Evolutionary conservation across 768 basidiomycete species (phyloP).

Genomic region (Auricularia auricula-judae): DNA sequence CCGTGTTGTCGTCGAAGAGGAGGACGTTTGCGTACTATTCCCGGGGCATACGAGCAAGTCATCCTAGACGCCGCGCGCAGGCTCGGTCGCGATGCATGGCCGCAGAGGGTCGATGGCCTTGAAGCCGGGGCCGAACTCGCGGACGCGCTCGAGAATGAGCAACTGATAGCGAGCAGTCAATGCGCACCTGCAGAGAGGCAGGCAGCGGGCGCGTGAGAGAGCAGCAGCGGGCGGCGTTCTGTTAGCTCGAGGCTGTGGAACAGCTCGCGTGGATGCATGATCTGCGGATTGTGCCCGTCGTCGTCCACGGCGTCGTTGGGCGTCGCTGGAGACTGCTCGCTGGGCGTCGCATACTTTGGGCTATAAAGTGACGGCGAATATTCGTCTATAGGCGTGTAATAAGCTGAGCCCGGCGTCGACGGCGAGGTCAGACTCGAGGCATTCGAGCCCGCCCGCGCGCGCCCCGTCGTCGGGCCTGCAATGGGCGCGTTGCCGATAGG

Average conservation of each 20-base stretch:
- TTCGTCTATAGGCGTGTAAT: slow-evolving; percentile 44
- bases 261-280: neutral
- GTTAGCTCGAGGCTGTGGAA: slow-evolving; percentile 23
- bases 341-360: slow-evolving; percentile 15
- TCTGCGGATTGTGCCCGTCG: neutral
- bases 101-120: slow-evolving; percentile 57
- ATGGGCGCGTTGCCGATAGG: neutral
- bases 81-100: slow-evolving; percentile 73
- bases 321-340: neutral
- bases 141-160: slow-evolving; percentile 77
- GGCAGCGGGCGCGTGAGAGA: slow-evolving; percentile 70
- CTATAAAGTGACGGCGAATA: slow-evolving; percentile 17
- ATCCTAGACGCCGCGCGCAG: slow-evolving; percentile 65
- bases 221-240: slow-evolving; percentile 46
- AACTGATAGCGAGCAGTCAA: slow-evolving; percentile 66
- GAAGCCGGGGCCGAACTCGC: slow-evolving; percentile 58
- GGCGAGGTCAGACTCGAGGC: neutral
- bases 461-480: neutral
- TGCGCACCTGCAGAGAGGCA: slow-evolving; percentile 51
- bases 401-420: slow-evolving; percentile 23
- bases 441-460: neutral
- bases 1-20: slow-evolving; percentile 71
- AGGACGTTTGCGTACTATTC: slow-evolving; percentile 67
- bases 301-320: too few species aligned
- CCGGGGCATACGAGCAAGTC: slow-evolving; percentile 35